Conservation (phyloP, 2,329 filamentous ascomycete genomes). For the Trichoderma gracile region DNA sequence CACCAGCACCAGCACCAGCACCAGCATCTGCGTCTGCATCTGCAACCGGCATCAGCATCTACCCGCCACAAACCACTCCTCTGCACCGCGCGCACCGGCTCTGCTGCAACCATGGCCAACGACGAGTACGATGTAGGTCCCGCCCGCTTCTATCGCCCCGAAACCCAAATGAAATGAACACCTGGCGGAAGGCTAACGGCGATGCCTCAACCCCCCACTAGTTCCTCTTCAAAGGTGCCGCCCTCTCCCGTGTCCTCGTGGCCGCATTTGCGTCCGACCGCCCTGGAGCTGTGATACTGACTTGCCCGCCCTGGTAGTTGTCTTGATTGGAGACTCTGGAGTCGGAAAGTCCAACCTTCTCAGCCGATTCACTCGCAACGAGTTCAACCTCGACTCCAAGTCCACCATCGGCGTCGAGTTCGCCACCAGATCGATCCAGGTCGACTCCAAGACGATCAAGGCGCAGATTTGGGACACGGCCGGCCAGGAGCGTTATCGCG, state of each 20-base stretch:
- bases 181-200: slow-evolving; percentile 38
- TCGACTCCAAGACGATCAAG: slow-evolving; percentile 99
- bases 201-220: slow-evolving; percentile 44
- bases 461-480: slow-evolving; percentile 99
- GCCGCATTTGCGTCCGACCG: slow-evolving; percentile 21
- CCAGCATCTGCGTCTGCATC: background rate
- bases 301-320: slow-evolving; percentile 60
- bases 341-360: slow-evolving; percentile 99
- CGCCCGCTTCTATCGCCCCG: slow-evolving; percentile 28
- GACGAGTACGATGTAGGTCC: slow-evolving; percentile 97
- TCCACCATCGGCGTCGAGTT: slow-evolving; percentile 99
- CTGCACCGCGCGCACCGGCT: slow-evolving; percentile 1
- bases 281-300: slow-evolving; percentile 33
- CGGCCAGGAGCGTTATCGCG: slow-evolving; percentile 97
- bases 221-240: slow-evolving; percentile 98
- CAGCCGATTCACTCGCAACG: slow-evolving; percentile 98
- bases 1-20: slow-evolving; percentile 13
- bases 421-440: slow-evolving; percentile 96
- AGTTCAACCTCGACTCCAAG: slow-evolving; percentile 99
- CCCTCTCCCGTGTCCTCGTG: slow-evolving; percentile 33
- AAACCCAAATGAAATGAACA: slow-evolving; percentile 2
- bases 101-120: slow-evolving; percentile 79
- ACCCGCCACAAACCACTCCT: slow-evolving; percentile 7
- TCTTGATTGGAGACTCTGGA: slow-evolving; percentile 98
- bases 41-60: slow-evolving; percentile 7